Base-by-base conservation (phyloP, 345 rosid species). In the Iberis pinnata region DNA sequence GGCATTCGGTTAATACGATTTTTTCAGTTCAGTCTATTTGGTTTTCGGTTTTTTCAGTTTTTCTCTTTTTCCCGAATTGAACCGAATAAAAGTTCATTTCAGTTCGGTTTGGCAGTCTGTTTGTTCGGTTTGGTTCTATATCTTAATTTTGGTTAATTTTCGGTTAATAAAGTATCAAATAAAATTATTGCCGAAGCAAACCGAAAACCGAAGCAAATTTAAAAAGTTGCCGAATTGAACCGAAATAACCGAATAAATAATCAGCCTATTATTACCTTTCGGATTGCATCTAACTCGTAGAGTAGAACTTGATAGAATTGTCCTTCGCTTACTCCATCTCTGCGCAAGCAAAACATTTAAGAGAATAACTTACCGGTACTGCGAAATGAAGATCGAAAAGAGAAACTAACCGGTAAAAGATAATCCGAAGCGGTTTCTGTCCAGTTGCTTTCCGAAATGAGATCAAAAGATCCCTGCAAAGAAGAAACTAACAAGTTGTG, bases 251-350 rank as follows among this genome's bases (percentile, higher is more conserved):
- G n/a, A n/a, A n/a, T n/a, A n/a, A n/a, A n/a, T n/a, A n/a, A n/a
- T n/a, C n/a, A n/a, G n/a, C n/a, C n/a, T n/a, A 25, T 61, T 45
- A 84, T 87, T 51, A 86, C 95, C 82, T 83, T 86, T 4, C 95
- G 77, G 12, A 86, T 83, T 22, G 95, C 95, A 63, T 86, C 95
- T 60, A 86, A 64, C 65, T 86, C 95, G 42, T 82, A 86, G 40
- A 86, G 86, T 61, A 86, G 68, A 58, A 82, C 84, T 74, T 86
- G 95, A 77, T 86, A 86, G 69, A 86, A 86, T 20, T 92, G 98
- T 12, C 98, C 98, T 79, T 92, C 98, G 29, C 98, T 92, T 46
- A 92, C 98, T 38, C 98, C 98, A 67, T 92, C 98, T 75, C 98
- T 92, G 76, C 9, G 7, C n/a, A 14, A 61, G 37, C 15, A 4